Conservation (phyloP, 169 alveolate species). For the Besnoitia besnoiti region DNA sequence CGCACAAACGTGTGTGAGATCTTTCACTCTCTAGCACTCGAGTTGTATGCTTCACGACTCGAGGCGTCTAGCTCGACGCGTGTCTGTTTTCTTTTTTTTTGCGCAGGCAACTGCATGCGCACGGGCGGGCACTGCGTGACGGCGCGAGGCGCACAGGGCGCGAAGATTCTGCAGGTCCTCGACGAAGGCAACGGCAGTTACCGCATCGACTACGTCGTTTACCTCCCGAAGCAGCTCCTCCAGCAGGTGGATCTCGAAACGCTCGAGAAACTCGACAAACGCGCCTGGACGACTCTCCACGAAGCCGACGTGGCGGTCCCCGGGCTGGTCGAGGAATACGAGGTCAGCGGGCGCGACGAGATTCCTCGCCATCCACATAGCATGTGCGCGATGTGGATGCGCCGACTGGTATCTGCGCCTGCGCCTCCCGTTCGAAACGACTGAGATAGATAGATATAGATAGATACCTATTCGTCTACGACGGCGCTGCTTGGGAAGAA, state of each 20-base stretch:
- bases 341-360: not conserved
- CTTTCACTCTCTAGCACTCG: too few species aligned
- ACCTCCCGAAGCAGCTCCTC: slow-evolving; percentile 40
- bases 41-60: too few species aligned
- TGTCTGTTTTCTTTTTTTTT: not conserved
- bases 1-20: too few species aligned
- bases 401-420: too few species aligned
- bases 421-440: too few species aligned
- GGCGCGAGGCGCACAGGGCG: slow-evolving; percentile 65
- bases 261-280: not conserved
- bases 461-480: too few species aligned
- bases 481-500: too few species aligned
- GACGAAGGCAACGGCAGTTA: slow-evolving; percentile 74
- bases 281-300: not conserved
- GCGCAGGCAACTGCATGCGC: slow-evolving; percentile 68
- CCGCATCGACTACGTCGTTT: slow-evolving; percentile 66
- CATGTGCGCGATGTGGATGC: too few species aligned
- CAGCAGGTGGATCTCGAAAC: not conserved
- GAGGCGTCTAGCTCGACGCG: too few species aligned
- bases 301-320: not conserved
- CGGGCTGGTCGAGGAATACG: not conserved
- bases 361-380: too few species aligned
- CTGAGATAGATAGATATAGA: too few species aligned
- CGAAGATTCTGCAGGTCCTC: slow-evolving; percentile 64
- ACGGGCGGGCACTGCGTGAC: slow-evolving; percentile 73